Evolutionary conservation across 2,329 filamentous ascomycete genomes (phyloP).

Genomic region (Periconia digitata): DNA sequence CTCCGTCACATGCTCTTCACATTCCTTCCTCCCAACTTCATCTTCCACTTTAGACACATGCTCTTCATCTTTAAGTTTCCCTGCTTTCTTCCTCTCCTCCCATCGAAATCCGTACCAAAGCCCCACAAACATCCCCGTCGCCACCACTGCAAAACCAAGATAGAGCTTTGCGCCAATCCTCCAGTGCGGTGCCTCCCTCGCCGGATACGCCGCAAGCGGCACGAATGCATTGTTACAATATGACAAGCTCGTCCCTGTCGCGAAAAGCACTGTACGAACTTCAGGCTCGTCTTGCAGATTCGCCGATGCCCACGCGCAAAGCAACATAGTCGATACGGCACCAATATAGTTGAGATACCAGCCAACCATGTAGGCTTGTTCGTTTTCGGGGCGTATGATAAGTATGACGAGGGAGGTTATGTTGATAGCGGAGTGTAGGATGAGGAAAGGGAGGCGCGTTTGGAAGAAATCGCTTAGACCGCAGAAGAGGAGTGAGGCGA

Average conservation of each 20-base stretch:
- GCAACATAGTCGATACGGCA: constrained; percentile 7
- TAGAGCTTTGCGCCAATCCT: constrained; percentile 13
- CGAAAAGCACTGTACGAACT: constrained; percentile 10
- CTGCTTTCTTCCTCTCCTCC: constrained; percentile 3
- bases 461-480: constrained; percentile 10
- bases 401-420: constrained; percentile 6
- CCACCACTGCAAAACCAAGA: constrained; percentile 6
- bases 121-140: constrained; percentile 3
- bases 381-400: constrained; percentile 5
- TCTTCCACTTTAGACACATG: not conserved
- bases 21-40: not conserved
- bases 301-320: constrained; percentile 9
- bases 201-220: constrained; percentile 10
- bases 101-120: constrained; percentile 8
- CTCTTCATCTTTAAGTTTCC: not conserved
- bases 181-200: constrained; percentile 9
- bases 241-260: constrained; percentile 4
- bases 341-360: constrained; percentile 12
- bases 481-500: constrained; percentile 9
- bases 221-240: constrained; percentile 11
- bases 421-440: constrained; percentile 6
- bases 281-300: constrained; percentile 11
- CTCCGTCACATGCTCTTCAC: too few species aligned
- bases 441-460: constrained; percentile 8
- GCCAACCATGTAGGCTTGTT: constrained; percentile 11